These are phyloP conservation scores for Puccinia sorghi DNA, from an alignment of 1,284 basidiomycete species.

Conservation along the genomic window DNA sequence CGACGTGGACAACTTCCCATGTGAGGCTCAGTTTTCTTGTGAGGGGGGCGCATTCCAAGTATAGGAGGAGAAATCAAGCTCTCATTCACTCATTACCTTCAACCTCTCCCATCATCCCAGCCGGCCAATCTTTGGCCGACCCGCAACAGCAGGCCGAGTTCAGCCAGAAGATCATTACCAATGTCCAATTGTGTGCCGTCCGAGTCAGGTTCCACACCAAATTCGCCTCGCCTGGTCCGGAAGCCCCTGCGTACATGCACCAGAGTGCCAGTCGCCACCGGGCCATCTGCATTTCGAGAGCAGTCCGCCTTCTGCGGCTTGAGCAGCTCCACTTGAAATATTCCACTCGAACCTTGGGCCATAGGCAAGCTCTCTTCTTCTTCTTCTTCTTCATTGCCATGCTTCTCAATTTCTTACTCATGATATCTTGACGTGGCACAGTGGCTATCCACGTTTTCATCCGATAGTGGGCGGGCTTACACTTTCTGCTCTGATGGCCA, in stretches of 20 bases:
- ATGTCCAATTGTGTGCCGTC: slow-evolving; percentile 48
- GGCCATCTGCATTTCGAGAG: slow-evolving; percentile 43
- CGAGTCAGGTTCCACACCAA: slow-evolving; percentile 47
- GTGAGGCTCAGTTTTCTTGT: background rate
- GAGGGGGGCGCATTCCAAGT: background rate
- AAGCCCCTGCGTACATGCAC: slow-evolving; percentile 32
- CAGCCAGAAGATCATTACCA: slow-evolving; percentile 49
- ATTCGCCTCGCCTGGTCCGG: slow-evolving; percentile 34
- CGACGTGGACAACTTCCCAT: slow-evolving; percentile 33
- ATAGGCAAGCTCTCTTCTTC: slow-evolving; percentile 26
- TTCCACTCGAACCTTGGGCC: slow-evolving; percentile 34
- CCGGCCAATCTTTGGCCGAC: slow-evolving; percentile 6
- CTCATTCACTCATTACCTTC: background rate
- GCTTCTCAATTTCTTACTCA: background rate
- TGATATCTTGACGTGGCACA: slow-evolving; percentile 1
- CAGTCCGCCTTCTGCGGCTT: slow-evolving; percentile 42
- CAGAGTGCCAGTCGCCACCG: slow-evolving; percentile 39
- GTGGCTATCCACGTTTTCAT: slow-evolving; percentile 49
- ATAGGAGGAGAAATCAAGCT: background rate
- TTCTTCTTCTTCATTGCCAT: background rate
- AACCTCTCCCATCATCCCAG: background rate
- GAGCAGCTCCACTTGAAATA: slow-evolving; percentile 43
- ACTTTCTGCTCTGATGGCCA: slow-evolving; percentile 47
- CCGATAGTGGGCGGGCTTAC: slow-evolving; percentile 44
- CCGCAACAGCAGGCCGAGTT: slow-evolving; percentile 44